Conservation (phyloP, 352 stramenopile species). For the Phytophthora boehmeriae region DNA sequence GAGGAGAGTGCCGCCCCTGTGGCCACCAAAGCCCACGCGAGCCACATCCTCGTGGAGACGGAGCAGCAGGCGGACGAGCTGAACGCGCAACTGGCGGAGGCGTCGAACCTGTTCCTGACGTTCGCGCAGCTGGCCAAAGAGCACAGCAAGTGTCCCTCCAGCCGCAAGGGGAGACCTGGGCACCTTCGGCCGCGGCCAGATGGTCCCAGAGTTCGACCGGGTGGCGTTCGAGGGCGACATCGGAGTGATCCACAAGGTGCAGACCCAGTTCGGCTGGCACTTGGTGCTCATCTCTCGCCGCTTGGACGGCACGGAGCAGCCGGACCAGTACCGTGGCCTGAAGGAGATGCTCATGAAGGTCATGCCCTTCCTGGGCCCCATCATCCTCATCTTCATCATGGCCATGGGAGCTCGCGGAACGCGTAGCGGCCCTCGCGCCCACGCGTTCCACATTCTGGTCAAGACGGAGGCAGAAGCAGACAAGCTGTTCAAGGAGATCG, state of each 20-base stretch:
- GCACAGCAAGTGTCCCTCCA: conserved; percentile 77
- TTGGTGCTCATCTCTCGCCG: conserved; percentile 63
- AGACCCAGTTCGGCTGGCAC: conserved; percentile 84
- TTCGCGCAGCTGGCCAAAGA: conserved; percentile 72
- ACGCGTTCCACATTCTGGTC: conserved; percentile 69
- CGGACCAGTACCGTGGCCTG: conserved; percentile 39
- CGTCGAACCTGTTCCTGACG: conserved; percentile 58
- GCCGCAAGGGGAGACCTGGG: conserved; percentile 71
- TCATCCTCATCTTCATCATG: conserved; percentile 65
- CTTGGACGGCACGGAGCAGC: conserved; percentile 47
- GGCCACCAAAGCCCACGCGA: conserved; percentile 60
- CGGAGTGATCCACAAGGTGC: conserved; percentile 80
- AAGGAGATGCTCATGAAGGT: conserved; percentile 44
- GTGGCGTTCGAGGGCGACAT: conserved; percentile 75
- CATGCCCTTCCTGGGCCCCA: conserved; percentile 56
- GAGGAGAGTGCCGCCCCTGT: conserved; percentile 11
- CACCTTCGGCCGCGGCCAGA: conserved; percentile 74
- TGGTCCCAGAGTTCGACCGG: conserved; percentile 78
- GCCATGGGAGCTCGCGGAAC: conserved; percentile 34
- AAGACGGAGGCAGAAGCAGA: conserved; percentile 59
- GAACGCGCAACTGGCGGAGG: conserved; percentile 51
- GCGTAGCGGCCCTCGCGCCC: conserved; percentile 40
- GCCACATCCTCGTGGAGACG: conserved; percentile 83
- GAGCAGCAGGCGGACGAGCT: conserved; percentile 68
- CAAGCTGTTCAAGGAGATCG: conserved; percentile 61